A percentile compares a stretch with the other conserved stretches of the same genome.
phyloP scores from a whole-genome alignment of 2,329 filamentous ascomycete genomes.

The Metarhizium album region DNA sequence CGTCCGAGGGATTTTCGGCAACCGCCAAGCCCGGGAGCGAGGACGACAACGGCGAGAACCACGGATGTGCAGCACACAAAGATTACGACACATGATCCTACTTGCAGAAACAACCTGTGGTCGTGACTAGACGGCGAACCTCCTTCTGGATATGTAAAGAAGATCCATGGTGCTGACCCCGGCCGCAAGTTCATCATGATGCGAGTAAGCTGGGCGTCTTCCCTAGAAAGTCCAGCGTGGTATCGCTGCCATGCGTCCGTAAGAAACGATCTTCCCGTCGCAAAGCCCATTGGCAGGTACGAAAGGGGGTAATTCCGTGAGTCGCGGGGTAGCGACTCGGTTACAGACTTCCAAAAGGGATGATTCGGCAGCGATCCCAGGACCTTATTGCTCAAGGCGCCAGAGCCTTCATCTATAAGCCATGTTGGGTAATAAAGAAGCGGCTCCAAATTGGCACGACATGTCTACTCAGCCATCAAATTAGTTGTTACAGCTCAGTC shows the following conservation, averaged over 20 bases:
- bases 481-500: neutral
- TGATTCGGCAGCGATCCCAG: conserved; percentile 7
- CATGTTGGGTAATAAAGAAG: conserved; percentile 8
- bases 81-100: neutral
- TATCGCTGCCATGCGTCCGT: conserved; percentile 6
- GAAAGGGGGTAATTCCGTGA: conserved; percentile 2
- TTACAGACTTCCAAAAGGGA: conserved; percentile 6
- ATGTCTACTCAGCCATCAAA: conserved; percentile 21
- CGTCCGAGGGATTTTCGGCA: neutral
- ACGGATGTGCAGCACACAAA: neutral
- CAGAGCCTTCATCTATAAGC: conserved; percentile 5
- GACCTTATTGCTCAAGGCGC: conserved; percentile 6
- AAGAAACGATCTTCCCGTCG: conserved; percentile 7
- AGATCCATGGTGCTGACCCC: conserved; percentile 4
- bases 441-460: conserved; percentile 7
- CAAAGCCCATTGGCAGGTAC: conserved; percentile 4
- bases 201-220: conserved; percentile 1
- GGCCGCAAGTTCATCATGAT: conserved; percentile 8
- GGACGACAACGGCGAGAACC: neutral
- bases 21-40: neutral
- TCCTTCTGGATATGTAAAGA: conserved; percentile 5
- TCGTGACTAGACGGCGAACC: conserved; percentile 7
- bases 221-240: conserved; percentile 1
- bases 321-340: conserved; percentile 2
- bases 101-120: conserved; percentile 4